phyloP scores from a whole-genome alignment of 805 yeast species.

The Kockiozyma suomiensis region DNA sequence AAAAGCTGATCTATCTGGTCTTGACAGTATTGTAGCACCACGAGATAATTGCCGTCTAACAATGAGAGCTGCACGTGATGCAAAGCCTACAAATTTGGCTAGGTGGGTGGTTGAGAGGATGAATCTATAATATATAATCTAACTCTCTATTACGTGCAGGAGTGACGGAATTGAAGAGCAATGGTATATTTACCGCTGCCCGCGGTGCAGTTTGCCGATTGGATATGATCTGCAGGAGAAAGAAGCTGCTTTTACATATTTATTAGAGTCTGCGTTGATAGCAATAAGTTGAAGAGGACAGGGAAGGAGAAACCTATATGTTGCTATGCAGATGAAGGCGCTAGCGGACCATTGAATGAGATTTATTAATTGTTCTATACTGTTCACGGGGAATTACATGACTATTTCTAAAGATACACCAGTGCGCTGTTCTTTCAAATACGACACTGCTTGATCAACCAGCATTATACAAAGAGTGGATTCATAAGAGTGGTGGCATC shows the following conservation, averaged over 20 bases:
- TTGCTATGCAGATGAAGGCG: too few relatives aligned
- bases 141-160: neutral
- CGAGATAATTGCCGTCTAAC: constrained; percentile 4
- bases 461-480: too few relatives aligned
- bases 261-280: constrained; percentile 13
- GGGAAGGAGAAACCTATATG: too few relatives aligned
- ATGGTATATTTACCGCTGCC: constrained; percentile 30
- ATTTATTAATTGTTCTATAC: too few relatives aligned
- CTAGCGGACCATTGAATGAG: too few relatives aligned
- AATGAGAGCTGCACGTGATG: constrained; percentile 6
- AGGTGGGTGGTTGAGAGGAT: neutral
- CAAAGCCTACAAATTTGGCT: neutral
- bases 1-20: constrained; percentile 6
- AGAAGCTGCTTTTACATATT: constrained; percentile 12
- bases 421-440: too few relatives aligned
- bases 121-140: too few relatives aligned
- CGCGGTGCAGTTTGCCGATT: constrained; percentile 24
- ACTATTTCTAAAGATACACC: too few relatives aligned
- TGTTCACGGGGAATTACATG: too few relatives aligned
- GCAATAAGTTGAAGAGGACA: constrained; percentile 1
- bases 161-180: constrained; percentile 18
- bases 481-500: too few relatives aligned
- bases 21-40: constrained; percentile 14
- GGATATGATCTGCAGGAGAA: constrained; percentile 19
- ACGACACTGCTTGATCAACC: too few relatives aligned